A percentile compares a stretch with the other conserved stretches of the same genome.
Conservation (phyloP, 1,284 basidiomycete genomes). For the Cryptococcus depauperatus region DNA sequence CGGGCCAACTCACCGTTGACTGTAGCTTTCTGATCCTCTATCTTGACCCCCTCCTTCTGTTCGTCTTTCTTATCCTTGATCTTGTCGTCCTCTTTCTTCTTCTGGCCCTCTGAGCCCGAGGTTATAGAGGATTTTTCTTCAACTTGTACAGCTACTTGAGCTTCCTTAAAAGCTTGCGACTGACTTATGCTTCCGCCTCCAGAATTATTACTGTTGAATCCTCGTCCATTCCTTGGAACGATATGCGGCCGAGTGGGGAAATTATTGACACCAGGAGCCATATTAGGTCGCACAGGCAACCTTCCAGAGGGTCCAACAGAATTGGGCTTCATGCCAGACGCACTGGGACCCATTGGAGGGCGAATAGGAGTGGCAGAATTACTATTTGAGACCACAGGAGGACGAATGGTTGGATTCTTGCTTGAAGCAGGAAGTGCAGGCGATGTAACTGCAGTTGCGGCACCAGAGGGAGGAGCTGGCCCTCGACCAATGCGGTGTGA, state of each 20-base stretch:
- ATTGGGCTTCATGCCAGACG: too few species aligned
- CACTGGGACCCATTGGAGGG: not conserved
- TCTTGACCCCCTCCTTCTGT: constrained; percentile 23
- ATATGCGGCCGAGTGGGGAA: not conserved
- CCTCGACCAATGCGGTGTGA: constrained; percentile 48
- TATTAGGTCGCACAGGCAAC: not conserved
- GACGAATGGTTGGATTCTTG: not conserved
- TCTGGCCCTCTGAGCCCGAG: constrained; percentile 45
- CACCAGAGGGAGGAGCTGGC: constrained; percentile 13
- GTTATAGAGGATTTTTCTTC: not conserved
- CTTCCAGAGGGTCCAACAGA: not conserved
- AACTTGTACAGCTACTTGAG: not conserved
- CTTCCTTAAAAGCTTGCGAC: not conserved
- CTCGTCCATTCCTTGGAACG: not conserved
- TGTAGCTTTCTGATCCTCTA: not conserved
- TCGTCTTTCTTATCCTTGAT: constrained; percentile 21
- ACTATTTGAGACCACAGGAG: not conserved
- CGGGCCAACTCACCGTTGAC: not conserved
- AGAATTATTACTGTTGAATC: too few species aligned
- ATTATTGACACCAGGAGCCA: not conserved
- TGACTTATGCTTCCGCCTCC: not conserved
- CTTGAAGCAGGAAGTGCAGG: constrained; percentile 3
- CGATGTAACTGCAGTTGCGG: constrained; percentile 5
- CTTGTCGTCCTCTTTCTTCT: constrained; percentile 28
- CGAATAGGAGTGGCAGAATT: not conserved